Base-by-base conservation (phyloP, 495 filamentous ascomycete species). In the Neurospora hispaniola region DNA sequence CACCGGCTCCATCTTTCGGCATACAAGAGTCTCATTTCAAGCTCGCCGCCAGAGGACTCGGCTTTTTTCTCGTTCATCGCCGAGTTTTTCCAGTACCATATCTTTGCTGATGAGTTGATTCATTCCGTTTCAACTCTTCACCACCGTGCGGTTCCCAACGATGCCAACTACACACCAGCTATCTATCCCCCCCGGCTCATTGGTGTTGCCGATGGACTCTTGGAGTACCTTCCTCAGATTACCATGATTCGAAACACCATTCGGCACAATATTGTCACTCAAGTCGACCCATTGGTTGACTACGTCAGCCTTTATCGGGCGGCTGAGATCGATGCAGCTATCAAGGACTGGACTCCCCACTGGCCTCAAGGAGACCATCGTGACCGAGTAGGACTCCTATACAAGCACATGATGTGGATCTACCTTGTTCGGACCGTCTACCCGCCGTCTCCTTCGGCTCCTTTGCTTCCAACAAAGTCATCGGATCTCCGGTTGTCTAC, bases 41-140 rank as follows among this genome's bases (percentile, higher is more conserved):
- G 84, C 73, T 84, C 89, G 81, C 84, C 87, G 77, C 83, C 88
- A 75, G 74, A 87, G 79, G 79, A 93, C 71, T 84, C 89, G 46
- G 86, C 89, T 40, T 93, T 94, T 77, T 82, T 88, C 20, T 89
- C 90, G 74, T 97, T 97, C 78, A 91, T 97, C 75, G 87, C 93
- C 80, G 94, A 97, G 80, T 96, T 97, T 84, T 96, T 97, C 83
- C 91, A 93, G 80, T 97, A 96, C 76, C 92, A 96, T 81, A 92
- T 94, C 75, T 89, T 92, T 72, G 91, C 90, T 39, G 93, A 93
- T 77, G 90, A 94, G 46, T 85, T 97, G 70, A 93, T 94, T 39
- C 88, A 88, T 43, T 84, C 90, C 23, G 88, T 89, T 76, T 85
- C 84, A 73, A 82, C 85, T 20, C 85, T 83, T 3, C 82, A 86